Base-by-base conservation (phyloP, 2,329 filamentous ascomycete species). In the Dactylellina sp. region DNA sequence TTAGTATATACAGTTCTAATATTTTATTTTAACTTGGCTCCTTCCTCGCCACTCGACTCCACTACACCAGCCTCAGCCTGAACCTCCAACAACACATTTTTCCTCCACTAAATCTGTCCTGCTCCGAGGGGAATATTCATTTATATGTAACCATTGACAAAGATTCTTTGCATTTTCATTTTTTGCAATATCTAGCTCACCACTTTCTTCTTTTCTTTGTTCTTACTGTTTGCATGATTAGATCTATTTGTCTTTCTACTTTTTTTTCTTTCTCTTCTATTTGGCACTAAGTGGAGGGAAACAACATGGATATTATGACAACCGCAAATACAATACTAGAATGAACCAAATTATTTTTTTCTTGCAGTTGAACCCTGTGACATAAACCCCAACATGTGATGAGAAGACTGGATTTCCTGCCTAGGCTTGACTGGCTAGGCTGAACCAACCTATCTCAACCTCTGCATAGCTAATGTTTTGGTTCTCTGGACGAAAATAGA, bases 1-100 rank as follows among this genome's bases (percentile, higher is more conserved):
- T 68, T 40, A 66, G 70, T 66, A 66, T 62, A 75, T 68, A 62
- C 50, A 50, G 61, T 68, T 75, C 47, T 75, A 72, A 72, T 72
- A 72, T 72, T 39, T 60, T 64, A 55, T 60, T 65, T 28, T 42
- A 70, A 55, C 52, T 25, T 53, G 16, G 22, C 39, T 24, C 22
- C 11, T n/a, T 7, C 22, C 37, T 35, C 44, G 18, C 28, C 28
- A 32, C 28, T 32, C 9, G 28, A 32, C 28, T 32, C 28, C 28
- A 32, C 28, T 18, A 37, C 2, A 14, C 24, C 24, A 18, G 37
- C 37, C 37, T 40, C 37, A 40, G 5, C 12, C n/a, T 40, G 3
- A 40, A 40, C 37, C 37, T 40, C 37, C 28, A 4, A 32, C 28
- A 32, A 32, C 28, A 32, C 28, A 32, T 32, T 5, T 32, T 5